phyloP scores from a whole-genome alignment of 768 basidiomycete species.

The Kwoniella sp. region DNA sequence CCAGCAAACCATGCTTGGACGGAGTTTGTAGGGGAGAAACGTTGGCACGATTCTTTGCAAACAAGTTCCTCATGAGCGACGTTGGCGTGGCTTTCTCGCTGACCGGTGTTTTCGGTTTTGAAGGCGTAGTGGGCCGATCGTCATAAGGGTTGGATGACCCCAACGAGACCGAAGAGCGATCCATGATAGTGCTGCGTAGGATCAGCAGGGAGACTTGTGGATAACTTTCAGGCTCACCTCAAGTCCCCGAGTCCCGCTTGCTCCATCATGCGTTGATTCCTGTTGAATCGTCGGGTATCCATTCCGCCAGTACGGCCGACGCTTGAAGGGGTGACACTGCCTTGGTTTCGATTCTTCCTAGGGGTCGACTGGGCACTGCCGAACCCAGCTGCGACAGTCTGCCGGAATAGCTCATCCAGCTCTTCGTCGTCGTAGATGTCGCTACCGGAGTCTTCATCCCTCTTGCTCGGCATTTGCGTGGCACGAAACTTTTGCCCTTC shows the following conservation, averaged over 20 bases:
- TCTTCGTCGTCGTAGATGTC: slow-evolving; percentile 40
- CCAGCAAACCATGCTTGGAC: slow-evolving; percentile 3
- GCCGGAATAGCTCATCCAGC: slow-evolving; percentile 34
- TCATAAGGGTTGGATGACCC: slow-evolving; percentile 31
- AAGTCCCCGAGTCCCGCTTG: slow-evolving; percentile 41
- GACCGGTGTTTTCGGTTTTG: slow-evolving; percentile 25
- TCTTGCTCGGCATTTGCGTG: slow-evolving; percentile 24
- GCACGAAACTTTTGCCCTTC: slow-evolving; percentile 31
- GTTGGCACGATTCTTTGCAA: slow-evolving; percentile 26
- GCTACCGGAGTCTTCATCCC: slow-evolving; percentile 6
- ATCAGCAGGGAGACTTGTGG: not conserved
- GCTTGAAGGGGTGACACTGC: slow-evolving; percentile 26
- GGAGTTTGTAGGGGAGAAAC: slow-evolving; percentile 29
- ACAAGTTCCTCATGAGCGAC: slow-evolving; percentile 35
- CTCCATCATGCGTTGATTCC: slow-evolving; percentile 30
- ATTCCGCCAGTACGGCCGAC: slow-evolving; percentile 2
- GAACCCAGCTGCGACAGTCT: slow-evolving; percentile 21
- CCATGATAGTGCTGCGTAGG: slow-evolving; percentile 32
- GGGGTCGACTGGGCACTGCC: slow-evolving; percentile 24
- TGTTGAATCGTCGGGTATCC: slow-evolving; percentile 9
- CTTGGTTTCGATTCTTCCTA: slow-evolving; percentile 1
- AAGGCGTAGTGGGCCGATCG: slow-evolving; percentile 20
- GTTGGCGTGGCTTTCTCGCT: slow-evolving; percentile 39
- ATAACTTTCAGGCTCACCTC: slow-evolving; percentile 15
- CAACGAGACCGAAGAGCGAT: slow-evolving; percentile 36